A percentile compares a stretch with the other conserved stretches of the same genome.
Evolutionary conservation across 805 yeast genomes (phyloP).

Genomic region (Candida orba): DNA sequence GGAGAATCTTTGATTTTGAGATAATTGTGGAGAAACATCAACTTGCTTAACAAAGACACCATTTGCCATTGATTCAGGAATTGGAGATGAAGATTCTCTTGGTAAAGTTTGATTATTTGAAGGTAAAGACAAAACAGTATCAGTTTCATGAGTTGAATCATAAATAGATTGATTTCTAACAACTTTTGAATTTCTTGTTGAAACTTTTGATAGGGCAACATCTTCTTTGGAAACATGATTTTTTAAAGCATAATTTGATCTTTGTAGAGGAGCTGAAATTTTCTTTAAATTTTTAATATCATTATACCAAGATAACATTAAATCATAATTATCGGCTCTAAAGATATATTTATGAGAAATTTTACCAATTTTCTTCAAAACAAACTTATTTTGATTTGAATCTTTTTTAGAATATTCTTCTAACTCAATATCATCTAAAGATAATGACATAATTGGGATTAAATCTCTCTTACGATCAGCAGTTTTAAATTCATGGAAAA

Average conservation of each 20-base stretch:
- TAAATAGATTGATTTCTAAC: slow-evolving; percentile 13
- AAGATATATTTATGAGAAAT: slow-evolving; percentile 93
- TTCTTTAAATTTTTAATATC: slow-evolving; percentile 65
- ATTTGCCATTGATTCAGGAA: slow-evolving; percentile 14
- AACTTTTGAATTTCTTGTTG: slow-evolving; percentile 23
- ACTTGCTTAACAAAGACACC: slow-evolving; percentile 18
- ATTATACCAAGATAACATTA: slow-evolving; percentile 79
- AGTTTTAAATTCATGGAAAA: slow-evolving; percentile 83
- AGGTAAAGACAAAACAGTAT: slow-evolving; percentile 20
- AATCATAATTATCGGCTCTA: slow-evolving; percentile 73
- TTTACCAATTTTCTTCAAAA: slow-evolving; percentile 68
- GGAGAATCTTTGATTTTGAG: slow-evolving; percentile 9
- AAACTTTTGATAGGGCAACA: slow-evolving; percentile 21
- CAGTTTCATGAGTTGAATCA: slow-evolving; percentile 20
- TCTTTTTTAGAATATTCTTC: slow-evolving; percentile 78
- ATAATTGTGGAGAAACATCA: slow-evolving; percentile 13
- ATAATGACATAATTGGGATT: slow-evolving; percentile 73
- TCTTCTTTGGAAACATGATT: slow-evolving; percentile 12
- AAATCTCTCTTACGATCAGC: slow-evolving; percentile 77
- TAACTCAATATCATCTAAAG: slow-evolving; percentile 72
- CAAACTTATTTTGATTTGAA: slow-evolving; percentile 63
- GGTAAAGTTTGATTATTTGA: slow-evolving; percentile 19
- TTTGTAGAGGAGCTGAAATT: slow-evolving; percentile 36
- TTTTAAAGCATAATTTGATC: slow-evolving; percentile 20
- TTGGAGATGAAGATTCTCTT: slow-evolving; percentile 14